Base-by-base conservation (phyloP, 192 early-diverging fungal genomes). In the Gigaspora rosea region DNA sequence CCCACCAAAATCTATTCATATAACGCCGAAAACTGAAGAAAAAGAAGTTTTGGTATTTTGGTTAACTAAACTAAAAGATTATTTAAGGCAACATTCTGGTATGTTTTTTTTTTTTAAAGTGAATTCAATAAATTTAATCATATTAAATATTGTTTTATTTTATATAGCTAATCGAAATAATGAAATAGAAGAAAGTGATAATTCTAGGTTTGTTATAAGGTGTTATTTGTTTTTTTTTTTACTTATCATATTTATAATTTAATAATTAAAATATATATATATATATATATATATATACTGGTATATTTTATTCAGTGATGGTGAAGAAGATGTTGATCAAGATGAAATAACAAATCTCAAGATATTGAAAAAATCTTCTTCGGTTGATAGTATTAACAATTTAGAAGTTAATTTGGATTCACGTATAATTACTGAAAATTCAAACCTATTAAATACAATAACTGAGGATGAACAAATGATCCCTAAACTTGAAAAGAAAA, bases 1-100 rank as follows among this genome's bases (percentile, higher is more conserved):
- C 61, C 83, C 83, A 47, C 80, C 80, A 50, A 65, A 50, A 62
- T 63, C 75, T 33, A 62, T 81, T 51, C 8, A 18, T 64, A 47
- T 6, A n/a, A 63, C 63, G 58, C 73, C 61, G 32, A 75, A 75
- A 63, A 47, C 48, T 20, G 61, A 75, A n/a, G 70, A 58, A 15
- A 75, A 75, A 64, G 73, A 36, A 56, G 48, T 64, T 8, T 49
- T 75, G 61, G 7, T 33, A 50, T 9, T 20, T 36, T 75, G 73
- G 73, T 75, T 75, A 18, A 27, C 22, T 18, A 61, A 64, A 33
- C 50, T 75, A 64, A 75, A 75, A 48, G 59, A 63, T 1, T 75
- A 63, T 61, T 51, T 75, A 41, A 75, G 73, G 50, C 46, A 75
- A 64, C 22, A 50, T 63, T 48, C 67, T 7, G 59, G 59, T 32